A percentile compares a stretch with the other conserved stretches of the same genome.
These are phyloP conservation scores for Bryopsis sp. DNA, from an alignment of 139 green algal species.

Conservation along the genomic window DNA sequence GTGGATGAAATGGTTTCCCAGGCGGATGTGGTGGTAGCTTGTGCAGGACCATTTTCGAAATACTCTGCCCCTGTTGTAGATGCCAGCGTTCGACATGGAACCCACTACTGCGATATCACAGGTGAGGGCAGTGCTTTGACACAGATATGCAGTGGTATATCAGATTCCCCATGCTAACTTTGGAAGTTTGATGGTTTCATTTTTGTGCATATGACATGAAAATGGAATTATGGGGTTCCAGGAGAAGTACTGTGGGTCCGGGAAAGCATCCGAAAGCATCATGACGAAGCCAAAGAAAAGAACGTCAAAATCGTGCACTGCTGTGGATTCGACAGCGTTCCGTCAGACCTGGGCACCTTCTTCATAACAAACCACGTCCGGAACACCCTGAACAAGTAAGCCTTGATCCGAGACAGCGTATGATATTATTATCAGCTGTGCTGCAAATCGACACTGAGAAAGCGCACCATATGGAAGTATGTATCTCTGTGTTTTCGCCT, in stretches of 20 bases:
- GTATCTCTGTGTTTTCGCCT: too few relatives aligned
- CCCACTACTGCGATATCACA: constrained; percentile 86
- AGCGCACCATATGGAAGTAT: too few relatives aligned
- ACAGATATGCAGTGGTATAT: too few relatives aligned
- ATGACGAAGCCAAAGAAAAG: constrained; percentile 44
- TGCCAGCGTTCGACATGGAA: constrained; percentile 50
- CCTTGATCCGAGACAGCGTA: background rate
- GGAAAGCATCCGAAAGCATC: constrained; percentile 44
- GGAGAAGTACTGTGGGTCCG: constrained; percentile 63
- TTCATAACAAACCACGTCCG: constrained; percentile 43
- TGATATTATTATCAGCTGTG: too few relatives aligned
- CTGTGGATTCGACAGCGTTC: constrained; percentile 82
- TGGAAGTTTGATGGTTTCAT: too few relatives aligned
- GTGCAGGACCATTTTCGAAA: constrained; percentile 55
- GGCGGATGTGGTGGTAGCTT: constrained; percentile 60
- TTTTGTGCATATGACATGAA: background rate
- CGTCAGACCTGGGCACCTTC: constrained; percentile 67
- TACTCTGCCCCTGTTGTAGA: constrained; percentile 65
- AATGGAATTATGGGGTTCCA: constrained; percentile 20
- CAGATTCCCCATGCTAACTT: too few relatives aligned
- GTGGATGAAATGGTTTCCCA: constrained; percentile 40
- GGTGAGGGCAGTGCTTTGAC: too few relatives aligned
- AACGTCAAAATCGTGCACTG: constrained; percentile 56
- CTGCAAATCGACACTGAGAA: too few relatives aligned
- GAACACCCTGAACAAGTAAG: constrained; percentile 41